A percentile compares a stretch with the other conserved stretches of the same genome.
Conservation (phyloP, 2,329 filamentous ascomycete genomes). For the Alternaria alternata region DNA sequence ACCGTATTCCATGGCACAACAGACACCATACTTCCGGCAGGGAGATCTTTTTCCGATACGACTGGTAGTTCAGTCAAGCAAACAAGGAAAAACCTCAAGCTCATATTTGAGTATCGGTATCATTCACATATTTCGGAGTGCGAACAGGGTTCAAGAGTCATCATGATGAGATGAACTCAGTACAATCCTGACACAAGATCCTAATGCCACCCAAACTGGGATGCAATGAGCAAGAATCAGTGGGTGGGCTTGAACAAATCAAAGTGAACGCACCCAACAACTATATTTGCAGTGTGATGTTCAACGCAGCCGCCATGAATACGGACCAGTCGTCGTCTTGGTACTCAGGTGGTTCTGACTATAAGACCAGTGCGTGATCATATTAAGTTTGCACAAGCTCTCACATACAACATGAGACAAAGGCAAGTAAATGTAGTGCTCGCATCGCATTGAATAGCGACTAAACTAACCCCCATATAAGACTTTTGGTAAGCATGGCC, state of each 20-base stretch:
- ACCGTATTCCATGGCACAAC: not conserved
- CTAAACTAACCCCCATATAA: slow-evolving; percentile 4
- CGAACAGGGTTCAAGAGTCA: too few relatives aligned
- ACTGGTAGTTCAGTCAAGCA: too few relatives aligned
- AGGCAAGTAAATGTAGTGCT: not conserved
- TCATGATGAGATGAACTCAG: not conserved
- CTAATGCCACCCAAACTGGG: not conserved
- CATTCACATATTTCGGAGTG: too few relatives aligned
- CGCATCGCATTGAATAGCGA: slow-evolving; percentile 13
- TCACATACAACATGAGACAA: not conserved
- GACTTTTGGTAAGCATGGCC: slow-evolving; percentile 26
- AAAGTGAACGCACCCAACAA: not conserved
- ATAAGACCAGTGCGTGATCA: not conserved
- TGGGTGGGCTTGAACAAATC: not conserved
- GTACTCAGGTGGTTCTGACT: not conserved
- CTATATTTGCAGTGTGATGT: not conserved
- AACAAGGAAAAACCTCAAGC: too few relatives aligned
- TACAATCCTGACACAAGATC: not conserved
- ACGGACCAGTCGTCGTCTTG: not conserved
- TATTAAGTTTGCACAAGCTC: not conserved
- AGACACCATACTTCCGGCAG: too few relatives aligned
- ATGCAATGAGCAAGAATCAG: not conserved
- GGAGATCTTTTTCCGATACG: too few relatives aligned
- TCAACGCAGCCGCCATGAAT: not conserved
- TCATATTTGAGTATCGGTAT: too few relatives aligned